These are phyloP conservation scores for Aotearoamyces nothofagi DNA, from an alignment of 2,329 filamentous ascomycete species.

Conservation along the genomic window DNA sequence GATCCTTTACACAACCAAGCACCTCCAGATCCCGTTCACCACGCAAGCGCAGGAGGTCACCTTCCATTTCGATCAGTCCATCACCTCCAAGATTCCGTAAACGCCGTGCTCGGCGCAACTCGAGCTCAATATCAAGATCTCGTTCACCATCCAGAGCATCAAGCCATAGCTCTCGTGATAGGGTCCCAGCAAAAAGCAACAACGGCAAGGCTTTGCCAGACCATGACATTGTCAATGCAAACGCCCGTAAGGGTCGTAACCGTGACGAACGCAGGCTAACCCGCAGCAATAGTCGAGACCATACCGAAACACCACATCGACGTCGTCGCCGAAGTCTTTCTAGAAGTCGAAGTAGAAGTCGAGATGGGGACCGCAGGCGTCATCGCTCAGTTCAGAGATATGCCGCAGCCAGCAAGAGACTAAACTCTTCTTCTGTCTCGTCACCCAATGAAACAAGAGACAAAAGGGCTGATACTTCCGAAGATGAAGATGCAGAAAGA, in stretches of 20 bases:
- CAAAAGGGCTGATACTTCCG: constrained; percentile 41
- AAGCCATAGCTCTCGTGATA: constrained; percentile 12
- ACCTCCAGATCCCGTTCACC: constrained; percentile 9
- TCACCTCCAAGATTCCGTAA: constrained; percentile 16
- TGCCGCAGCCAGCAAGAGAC: constrained; percentile 24
- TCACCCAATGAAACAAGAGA: constrained; percentile 28
- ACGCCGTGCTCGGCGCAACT: constrained; percentile 12
- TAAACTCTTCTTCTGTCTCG: constrained; percentile 35
- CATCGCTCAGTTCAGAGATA: constrained; percentile 20
- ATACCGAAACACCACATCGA: constrained; percentile 17
- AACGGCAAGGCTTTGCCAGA: constrained; percentile 9
- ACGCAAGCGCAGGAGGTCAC: constrained; percentile 17
- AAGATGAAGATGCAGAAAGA: constrained; percentile 27
- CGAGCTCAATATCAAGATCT: constrained; percentile 18
- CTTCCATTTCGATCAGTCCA: constrained; percentile 13
- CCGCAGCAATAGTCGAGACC: constrained; percentile 16
- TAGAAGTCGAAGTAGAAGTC: constrained; percentile 12
- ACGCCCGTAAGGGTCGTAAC: constrained; percentile 12
- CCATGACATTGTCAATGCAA: constrained; percentile 10
- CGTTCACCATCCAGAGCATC: constrained; percentile 13
- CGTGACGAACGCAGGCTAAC: constrained; percentile 19
- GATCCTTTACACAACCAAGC: constrained; percentile 12
- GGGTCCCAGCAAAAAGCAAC: constrained; percentile 7
- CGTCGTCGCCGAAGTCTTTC: constrained; percentile 13
- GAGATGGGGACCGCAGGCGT: constrained; percentile 15